A percentile compares a stretch with the other conserved stretches of the same genome.
Conservation (phyloP, 495 filamentous ascomycete species). For the Lentithecium fluviatile region DNA sequence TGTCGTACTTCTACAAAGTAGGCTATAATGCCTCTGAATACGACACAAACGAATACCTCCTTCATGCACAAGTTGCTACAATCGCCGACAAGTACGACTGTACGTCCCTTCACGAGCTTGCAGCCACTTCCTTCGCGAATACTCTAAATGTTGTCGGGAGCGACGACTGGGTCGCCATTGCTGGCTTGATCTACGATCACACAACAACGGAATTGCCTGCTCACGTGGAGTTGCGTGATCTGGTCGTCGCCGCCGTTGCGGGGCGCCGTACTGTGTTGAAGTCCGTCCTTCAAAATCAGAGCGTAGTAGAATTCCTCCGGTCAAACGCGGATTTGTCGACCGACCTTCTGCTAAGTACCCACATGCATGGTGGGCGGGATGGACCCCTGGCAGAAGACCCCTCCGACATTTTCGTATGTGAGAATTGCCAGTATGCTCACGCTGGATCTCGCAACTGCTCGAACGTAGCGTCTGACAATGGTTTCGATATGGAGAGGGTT, state of each 20-base stretch:
- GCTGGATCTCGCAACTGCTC: constrained; percentile 1
- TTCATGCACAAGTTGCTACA: constrained; percentile 1
- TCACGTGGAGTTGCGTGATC: neutral
- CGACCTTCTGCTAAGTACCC: neutral
- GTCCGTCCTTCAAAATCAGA: neutral
- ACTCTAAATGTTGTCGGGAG: neutral
- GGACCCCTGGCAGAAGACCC: no score
- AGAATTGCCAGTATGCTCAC: neutral
- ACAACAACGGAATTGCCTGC: neutral
- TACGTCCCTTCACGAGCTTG: neutral
- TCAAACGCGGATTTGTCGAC: constrained; percentile 1
- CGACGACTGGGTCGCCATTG: constrained; percentile 8
- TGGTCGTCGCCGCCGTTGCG: constrained; percentile 1
- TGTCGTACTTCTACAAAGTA: constrained; percentile 2
- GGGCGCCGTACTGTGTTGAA: neutral
- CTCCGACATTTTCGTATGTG: constrained; percentile 1
- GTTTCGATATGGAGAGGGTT: neutral
- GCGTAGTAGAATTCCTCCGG: constrained; percentile 3
- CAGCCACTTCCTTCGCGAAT: neutral
- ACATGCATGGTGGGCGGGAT: no score
- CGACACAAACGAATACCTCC: neutral
- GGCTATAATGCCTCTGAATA: neutral
- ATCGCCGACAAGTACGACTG: constrained; percentile 5
- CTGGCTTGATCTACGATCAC: constrained; percentile 7
- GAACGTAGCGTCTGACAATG: neutral